A percentile compares a stretch with the other conserved stretches of the same genome.
Conservation (phyloP, 1,139 yeast genomes). For the Pichia kudriavzevii region DNA sequence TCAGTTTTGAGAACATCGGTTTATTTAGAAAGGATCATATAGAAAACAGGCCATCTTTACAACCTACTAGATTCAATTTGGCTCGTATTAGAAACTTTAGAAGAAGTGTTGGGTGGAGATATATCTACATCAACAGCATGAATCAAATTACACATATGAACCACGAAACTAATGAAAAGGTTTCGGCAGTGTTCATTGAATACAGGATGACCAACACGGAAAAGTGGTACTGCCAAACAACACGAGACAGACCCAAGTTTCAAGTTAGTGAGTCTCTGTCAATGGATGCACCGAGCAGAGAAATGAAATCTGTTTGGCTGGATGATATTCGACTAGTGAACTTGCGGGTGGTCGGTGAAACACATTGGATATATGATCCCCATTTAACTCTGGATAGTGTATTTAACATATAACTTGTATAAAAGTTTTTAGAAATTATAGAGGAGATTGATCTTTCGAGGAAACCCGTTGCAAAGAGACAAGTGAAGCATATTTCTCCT, state of each 20-base stretch:
- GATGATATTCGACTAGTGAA: constrained; percentile 11
- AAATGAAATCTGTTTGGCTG: constrained; percentile 9
- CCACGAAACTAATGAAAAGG: constrained; percentile 4
- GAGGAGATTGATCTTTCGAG: no score
- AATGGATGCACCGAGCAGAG: constrained; percentile 1
- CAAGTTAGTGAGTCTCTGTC: constrained; percentile 7
- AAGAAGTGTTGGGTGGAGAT: constrained; percentile 8
- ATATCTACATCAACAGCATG: constrained; percentile 6
- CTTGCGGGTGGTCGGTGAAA: constrained; percentile 2
- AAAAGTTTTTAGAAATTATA: no score
- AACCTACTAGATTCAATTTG: constrained; percentile 4
- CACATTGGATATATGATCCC: constrained; percentile 9
- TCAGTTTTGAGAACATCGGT: constrained; percentile 4
- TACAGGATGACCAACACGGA: constrained; percentile 8
- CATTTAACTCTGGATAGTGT: constrained; percentile 2
- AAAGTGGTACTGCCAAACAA: constrained; percentile 4
- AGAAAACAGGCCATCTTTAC: constrained; percentile 3
- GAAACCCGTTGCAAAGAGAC: no score
- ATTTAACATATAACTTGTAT: no score
- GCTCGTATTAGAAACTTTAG: constrained; percentile 8
- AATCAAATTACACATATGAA: constrained; percentile 1
- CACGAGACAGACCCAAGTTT: constrained; percentile 8
- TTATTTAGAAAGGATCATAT: constrained; percentile 3
- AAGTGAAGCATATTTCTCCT: no score
- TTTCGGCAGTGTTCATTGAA: constrained; percentile 8